Base-by-base conservation (phyloP, 768 basidiomycete genomes). In the Tephrocybe sp. region DNA sequence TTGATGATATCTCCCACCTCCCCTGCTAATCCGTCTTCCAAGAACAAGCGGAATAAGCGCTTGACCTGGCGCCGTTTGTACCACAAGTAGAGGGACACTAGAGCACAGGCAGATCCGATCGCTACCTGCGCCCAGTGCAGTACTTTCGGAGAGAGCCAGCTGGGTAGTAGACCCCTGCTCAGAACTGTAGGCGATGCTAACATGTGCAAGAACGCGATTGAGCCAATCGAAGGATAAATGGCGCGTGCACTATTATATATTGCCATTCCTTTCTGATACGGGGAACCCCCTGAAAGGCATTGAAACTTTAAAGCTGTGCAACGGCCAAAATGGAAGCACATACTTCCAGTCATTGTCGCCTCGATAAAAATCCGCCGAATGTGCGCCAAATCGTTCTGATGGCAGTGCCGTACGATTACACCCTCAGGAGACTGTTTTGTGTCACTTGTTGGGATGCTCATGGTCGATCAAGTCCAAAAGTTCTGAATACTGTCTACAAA, bases 281-380 rank as follows among this genome's bases (percentile, higher is more conserved):
- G 58, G 1, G 58, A 53, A 17, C 24, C 32, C 37, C 20, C 49
- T 57, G 28, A 23, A 28, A 21, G 36, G 51, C n/a, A 34, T 42
- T 1, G 10, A 37, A 1, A 0, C n/a, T 7, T 10, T 10, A 36
- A 34, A n/a, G 26, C 17, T 6, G 7, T 39, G 6, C 3, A 9
- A 12, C 14, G 11, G 34, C 40, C 14, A 18, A 11, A 4, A 32
- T 11, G 10, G 10, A 15, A 4, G 24, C 7, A 39, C 55, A 4
- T 30, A 54, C 58, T 24, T 4, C 58, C 58, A 28, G 41, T 48
- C 37, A 57, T 53, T 10, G 53, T 54, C 20, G 49, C 53, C 3
- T 54, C 45, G 11, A 51, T 28, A 37, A 59, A 59, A 2, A 50
- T 44, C 24, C 25, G 26, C 4, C 24, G 48, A 26, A 59, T 51